Evolutionary conservation across 805 yeast genomes (phyloP).

Genomic region (Hanseniaspora thailandica): DNA sequence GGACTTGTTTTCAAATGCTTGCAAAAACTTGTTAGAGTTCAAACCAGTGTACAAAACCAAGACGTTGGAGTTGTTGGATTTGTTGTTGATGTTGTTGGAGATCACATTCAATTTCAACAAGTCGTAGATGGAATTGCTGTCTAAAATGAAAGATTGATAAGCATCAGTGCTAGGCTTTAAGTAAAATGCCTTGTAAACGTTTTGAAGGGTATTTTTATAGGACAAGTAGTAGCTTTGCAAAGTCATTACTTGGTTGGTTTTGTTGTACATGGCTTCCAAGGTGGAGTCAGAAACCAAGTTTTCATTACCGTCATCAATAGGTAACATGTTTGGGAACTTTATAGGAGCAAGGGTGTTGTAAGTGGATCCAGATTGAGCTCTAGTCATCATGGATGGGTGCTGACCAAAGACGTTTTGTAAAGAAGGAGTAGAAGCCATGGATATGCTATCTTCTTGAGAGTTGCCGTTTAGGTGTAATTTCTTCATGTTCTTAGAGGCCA

Average conservation of each 20-base stretch:
- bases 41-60: slow-evolving; percentile 83
- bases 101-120: background rate
- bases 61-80: slow-evolving; percentile 35
- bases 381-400: background rate
- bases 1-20: slow-evolving; percentile 44
- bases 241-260: slow-evolving; percentile 9
- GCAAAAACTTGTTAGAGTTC: slow-evolving; percentile 70
- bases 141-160: slow-evolving; percentile 68
- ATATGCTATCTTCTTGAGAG: background rate
- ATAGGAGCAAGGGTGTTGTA: slow-evolving; percentile 49
- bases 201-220: slow-evolving; percentile 56
- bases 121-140: slow-evolving; percentile 24
- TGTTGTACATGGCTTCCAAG: slow-evolving; percentile 14
- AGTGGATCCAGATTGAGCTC: slow-evolving; percentile 12
- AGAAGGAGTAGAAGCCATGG: background rate
- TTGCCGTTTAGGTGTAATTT: background rate
- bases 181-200: slow-evolving; percentile 63
- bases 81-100: slow-evolving; percentile 18
- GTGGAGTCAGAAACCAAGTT: slow-evolving; percentile 13
- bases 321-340: slow-evolving; percentile 37
- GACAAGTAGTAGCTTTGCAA: slow-evolving; percentile 28
- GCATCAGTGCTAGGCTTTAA: slow-evolving; percentile 36
- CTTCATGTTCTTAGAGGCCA: slow-evolving; percentile 15
- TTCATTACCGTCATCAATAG: slow-evolving; percentile 14
- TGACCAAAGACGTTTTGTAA: background rate